phyloP scores from a whole-genome alignment of 1,284 basidiomycete species.

The Coniferiporia sulphurascens region DNA sequence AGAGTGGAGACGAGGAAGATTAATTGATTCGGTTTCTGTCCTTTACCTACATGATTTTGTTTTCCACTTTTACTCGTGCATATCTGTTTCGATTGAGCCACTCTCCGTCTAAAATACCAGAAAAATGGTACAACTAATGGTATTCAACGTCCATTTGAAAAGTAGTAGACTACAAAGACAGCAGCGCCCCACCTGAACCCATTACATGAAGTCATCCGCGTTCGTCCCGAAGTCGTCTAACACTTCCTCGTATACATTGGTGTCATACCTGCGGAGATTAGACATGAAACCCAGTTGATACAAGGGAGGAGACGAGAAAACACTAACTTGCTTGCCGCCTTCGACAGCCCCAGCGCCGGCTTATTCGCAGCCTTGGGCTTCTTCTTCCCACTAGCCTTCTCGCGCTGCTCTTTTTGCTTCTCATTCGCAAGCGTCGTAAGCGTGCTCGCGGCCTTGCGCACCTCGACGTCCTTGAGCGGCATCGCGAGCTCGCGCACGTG shows the following conservation, averaged over 20 bases:
- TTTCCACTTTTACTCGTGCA: too few species aligned
- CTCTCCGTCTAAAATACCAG: neutral
- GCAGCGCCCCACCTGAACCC: too few species aligned
- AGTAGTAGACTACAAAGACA: constrained; percentile 5
- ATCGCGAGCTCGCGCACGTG: constrained; percentile 69
- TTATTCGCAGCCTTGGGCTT: constrained; percentile 72
- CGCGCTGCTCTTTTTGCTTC: constrained; percentile 86
- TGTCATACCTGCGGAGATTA: constrained; percentile 56
- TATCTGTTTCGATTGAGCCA: too few species aligned
- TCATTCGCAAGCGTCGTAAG: constrained; percentile 87
- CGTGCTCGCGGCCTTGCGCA: constrained; percentile 78
- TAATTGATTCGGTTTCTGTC: neutral
- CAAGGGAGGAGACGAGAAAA: constrained; percentile 3
- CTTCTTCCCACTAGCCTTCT: constrained; percentile 86
- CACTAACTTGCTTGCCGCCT: constrained; percentile 56
- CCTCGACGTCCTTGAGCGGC: constrained; percentile 82
- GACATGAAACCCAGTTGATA: neutral
- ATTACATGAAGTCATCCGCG: constrained; percentile 73
- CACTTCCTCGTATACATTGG: constrained; percentile 76
- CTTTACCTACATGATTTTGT: too few species aligned
- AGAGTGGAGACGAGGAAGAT: constrained; percentile 53
- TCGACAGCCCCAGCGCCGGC: constrained; percentile 70
- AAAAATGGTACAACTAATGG: neutral
- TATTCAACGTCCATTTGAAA: neutral
- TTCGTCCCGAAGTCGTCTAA: constrained; percentile 76